Evolutionary conservation across 2,329 filamentous ascomycete species (phyloP), one percentile per base, ranked within the genome.

Genomic region (Fusarium sterilihyphosum): DNA sequence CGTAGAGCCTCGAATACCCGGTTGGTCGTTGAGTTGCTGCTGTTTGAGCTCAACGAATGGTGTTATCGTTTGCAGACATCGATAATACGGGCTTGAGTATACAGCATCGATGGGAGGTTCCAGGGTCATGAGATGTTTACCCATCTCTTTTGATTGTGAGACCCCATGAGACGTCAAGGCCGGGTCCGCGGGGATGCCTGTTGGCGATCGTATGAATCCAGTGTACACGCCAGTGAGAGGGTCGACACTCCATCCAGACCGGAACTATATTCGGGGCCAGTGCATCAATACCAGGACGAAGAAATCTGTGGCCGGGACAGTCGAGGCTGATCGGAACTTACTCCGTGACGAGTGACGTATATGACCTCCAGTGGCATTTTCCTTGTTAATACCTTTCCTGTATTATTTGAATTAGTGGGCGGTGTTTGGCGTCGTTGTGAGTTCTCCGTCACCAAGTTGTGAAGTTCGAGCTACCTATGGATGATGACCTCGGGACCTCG

Each of bases 241-340:
- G 83, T 98, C 92, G 70, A 98, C 94, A 49, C 90, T 90, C 94
- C 95, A 98, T 81, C 93, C 95, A 74, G 93, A 92, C 72, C 96
- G 94, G 83, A 97, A 98, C 95, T 97, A 82, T 50, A 64, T 46
- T 64, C 68, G 63, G 68, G 43, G 69, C 41, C 57, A 46, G 20
- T 44, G 26, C 71, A 73, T 78, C 62, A 78, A 73, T 38, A 58
- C 50, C 43, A 53, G 33, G 24, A 37, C 41, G 50, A 46, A 56
- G 26, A 64, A 47, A 54, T n/a, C 37, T 46, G 33, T 65, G 44
- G 40, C 65, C 58, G 37, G 40, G 52, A 40, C 52, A 40, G 24
- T 56, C 24, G 20, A 40, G 43, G 38, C 46, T 38, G 56, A 35
- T 60, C 47, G 38, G 64, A 61, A 86, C 91, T 85, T 88, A 94